Evolutionary conservation across 2,329 filamentous ascomycete genomes (phyloP).

Genomic region (Aureobasidium melanogenum): DNA sequence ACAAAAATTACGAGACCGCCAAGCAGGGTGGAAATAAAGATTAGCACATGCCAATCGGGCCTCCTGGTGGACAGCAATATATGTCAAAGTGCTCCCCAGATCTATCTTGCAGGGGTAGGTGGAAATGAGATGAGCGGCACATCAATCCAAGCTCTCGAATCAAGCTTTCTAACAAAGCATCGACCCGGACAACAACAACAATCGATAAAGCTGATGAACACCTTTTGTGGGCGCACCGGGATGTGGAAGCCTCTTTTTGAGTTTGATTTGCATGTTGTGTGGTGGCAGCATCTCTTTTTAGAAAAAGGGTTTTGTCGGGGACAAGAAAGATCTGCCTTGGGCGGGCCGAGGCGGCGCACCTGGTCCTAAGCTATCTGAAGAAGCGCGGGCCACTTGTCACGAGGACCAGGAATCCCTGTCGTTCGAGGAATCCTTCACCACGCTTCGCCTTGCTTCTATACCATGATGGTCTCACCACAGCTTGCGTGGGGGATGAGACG

Average conservation of each 20-base stretch:
- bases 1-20: neutral
- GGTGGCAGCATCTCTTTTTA: neutral
- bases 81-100: conserved; percentile 1
- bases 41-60: neutral
- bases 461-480: neutral
- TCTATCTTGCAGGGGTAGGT: neutral
- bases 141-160: neutral
- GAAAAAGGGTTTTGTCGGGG: neutral
- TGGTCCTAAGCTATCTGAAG: neutral
- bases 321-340: conserved; percentile 3
- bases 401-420: neutral
- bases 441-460: neutral
- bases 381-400: neutral
- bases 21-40: conserved; percentile 6
- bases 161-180: neutral
- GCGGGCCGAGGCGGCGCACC: conserved; percentile 2
- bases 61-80: neutral
- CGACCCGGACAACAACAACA: neutral
- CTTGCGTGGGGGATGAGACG: neutral
- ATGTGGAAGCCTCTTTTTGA: neutral
- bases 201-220: conserved; percentile 5
- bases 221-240: neutral
- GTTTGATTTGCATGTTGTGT: neutral
- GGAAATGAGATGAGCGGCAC: conserved; percentile 5
- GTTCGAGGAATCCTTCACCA: neutral